These are phyloP conservation scores for Fimicolochytrium jonesii DNA, from an alignment of 192 early-diverging fungal genomes.

Conservation along the genomic window DNA sequence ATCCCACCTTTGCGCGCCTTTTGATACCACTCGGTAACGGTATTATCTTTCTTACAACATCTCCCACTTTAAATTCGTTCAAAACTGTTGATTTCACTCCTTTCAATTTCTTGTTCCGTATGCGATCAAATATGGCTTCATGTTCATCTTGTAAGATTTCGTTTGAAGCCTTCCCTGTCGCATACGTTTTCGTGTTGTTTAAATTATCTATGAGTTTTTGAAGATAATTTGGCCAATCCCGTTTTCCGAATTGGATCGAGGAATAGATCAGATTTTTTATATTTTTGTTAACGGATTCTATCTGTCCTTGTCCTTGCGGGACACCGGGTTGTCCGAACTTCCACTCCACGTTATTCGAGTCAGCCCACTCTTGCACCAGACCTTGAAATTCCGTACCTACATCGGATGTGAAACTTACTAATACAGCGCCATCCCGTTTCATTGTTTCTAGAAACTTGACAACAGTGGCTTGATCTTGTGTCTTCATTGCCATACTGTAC, in stretches of 20 bases:
- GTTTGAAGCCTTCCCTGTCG: too few relatives aligned
- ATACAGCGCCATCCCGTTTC: not conserved
- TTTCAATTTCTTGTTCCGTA: too few relatives aligned
- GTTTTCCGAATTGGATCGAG: not conserved
- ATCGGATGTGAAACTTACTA: not conserved
- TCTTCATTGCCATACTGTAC: not conserved
- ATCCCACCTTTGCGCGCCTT: too few relatives aligned
- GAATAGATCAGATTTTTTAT: constrained; percentile 1
- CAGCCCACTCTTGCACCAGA: not conserved
- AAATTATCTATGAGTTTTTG: constrained; percentile 5
- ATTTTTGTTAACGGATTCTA: not conserved
- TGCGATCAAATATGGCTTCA: too few relatives aligned
- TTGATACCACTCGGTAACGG: too few relatives aligned
- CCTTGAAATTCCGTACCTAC: constrained; percentile 3
- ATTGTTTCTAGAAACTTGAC: too few relatives aligned
- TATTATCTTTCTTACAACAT: too few relatives aligned
- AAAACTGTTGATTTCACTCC: too few relatives aligned
- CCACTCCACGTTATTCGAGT: not conserved
- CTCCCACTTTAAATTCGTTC: too few relatives aligned
- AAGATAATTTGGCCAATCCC: not conserved
- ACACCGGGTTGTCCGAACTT: not conserved
- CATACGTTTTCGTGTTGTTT: not conserved
- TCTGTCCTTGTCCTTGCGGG: not conserved
- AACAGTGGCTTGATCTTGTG: too few relatives aligned
- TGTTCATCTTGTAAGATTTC: too few relatives aligned